Conservation (phyloP, 768 basidiomycete genomes). For the Mrakia blollopis region DNA sequence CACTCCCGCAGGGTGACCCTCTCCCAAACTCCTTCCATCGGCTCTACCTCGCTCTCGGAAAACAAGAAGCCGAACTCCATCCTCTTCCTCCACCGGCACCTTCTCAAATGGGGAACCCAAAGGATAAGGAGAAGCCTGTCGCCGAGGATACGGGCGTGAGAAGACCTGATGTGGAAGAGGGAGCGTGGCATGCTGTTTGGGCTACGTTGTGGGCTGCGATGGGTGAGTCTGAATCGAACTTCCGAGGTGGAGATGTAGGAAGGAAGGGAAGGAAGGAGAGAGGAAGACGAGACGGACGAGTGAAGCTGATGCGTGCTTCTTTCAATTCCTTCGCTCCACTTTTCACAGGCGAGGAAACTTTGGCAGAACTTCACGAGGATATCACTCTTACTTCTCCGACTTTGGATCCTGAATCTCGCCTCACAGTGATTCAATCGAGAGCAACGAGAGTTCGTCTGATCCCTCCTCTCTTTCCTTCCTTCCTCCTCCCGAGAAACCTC, state of each 20-base stretch:
- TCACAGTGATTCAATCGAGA: neutral
- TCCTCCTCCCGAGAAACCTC: neutral
- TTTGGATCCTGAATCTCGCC: neutral
- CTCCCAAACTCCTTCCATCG: neutral
- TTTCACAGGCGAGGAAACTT: slow-evolving; percentile 8
- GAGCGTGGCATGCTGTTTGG: slow-evolving; percentile 4
- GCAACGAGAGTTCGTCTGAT: neutral
- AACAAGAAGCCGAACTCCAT: slow-evolving; percentile 20
- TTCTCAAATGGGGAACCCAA: neutral
- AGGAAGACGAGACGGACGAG: neutral
- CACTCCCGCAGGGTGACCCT: neutral
- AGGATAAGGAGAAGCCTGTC: neutral
- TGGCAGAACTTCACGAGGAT: neutral
- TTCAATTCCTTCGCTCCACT: neutral
- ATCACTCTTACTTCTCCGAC: neutral
- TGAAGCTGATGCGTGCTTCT: neutral
- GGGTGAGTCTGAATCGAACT: neutral
- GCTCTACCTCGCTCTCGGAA: neutral
- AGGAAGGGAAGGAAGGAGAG: neutral
- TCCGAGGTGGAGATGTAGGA: neutral
- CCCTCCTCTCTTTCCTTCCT: neutral
- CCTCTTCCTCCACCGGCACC: neutral
- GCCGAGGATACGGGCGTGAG: neutral
- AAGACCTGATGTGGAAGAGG: slow-evolving; percentile 9
- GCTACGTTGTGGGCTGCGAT: neutral